Conservation (phyloP, 768 basidiomycete species). For the Boletus barrowsii region DNA sequence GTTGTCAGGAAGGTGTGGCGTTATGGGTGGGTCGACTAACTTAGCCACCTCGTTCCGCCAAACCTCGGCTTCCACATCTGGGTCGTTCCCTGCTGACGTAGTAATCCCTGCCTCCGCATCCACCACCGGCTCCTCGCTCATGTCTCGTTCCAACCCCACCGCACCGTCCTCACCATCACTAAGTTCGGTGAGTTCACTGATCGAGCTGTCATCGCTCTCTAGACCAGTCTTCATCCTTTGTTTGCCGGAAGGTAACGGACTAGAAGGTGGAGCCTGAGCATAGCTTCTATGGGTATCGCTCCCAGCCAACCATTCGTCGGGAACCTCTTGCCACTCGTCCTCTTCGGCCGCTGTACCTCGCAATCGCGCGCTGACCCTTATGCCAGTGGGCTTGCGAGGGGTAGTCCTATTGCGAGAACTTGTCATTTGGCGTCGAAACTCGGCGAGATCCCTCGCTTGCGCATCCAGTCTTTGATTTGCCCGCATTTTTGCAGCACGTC, state of each 20-base stretch:
- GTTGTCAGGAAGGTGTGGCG: conserved; percentile 38
- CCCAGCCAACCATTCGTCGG: conserved; percentile 60
- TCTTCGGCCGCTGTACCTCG: conserved; percentile 52
- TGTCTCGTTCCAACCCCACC: conserved; percentile 14
- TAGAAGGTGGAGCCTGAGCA: conserved; percentile 10
- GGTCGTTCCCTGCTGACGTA: not conserved
- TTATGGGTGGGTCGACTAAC: not conserved
- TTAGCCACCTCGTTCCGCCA: not conserved
- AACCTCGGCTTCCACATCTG: conserved; percentile 1
- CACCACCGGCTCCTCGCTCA: not conserved
- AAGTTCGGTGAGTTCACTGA: conserved; percentile 75
- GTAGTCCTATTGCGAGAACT: conserved; percentile 10
- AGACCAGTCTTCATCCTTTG: conserved; percentile 47
- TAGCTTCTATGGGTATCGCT: conserved; percentile 17
- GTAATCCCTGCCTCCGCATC: conserved; percentile 2
- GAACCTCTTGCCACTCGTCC: conserved; percentile 74
- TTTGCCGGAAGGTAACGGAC: conserved; percentile 8
- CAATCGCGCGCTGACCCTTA: conserved; percentile 64
- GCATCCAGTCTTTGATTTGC: conserved; percentile 68
- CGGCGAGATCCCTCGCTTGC: conserved; percentile 66
- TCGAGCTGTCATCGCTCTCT: conserved; percentile 57
- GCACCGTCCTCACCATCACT: conserved; percentile 43
- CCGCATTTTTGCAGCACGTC: conserved; percentile 65
- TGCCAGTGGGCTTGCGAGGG: conserved; percentile 44
- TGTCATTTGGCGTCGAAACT: conserved; percentile 49